Conservation (phyloP, 371 early-diverging fungal genomes). For the Mucor indicus region DNA sequence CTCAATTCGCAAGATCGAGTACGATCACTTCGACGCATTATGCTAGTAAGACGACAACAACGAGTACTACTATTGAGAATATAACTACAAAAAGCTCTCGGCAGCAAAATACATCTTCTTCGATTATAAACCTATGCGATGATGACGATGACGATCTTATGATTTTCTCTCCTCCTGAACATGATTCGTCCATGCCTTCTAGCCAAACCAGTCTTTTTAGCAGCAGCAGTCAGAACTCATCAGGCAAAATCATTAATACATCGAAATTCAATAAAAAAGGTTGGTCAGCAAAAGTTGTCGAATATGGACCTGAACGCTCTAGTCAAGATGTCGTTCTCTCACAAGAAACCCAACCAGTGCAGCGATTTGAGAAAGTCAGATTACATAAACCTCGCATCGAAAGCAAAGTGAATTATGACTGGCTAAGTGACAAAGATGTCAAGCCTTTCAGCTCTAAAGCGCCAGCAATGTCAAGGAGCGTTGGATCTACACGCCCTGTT, state of each 20-base stretch:
- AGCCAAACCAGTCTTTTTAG: not conserved
- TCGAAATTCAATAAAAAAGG: constrained; percentile 15
- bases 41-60: too few relatives aligned
- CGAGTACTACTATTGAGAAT: too few relatives aligned
- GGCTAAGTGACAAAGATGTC: constrained; percentile 16
- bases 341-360: not conserved
- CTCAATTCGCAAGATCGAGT: not conserved
- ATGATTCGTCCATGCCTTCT: not conserved
- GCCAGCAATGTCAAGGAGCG: too few relatives aligned
- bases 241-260: constrained; percentile 3
- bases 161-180: not conserved
- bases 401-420: constrained; percentile 3
- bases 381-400: not conserved
- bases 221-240: constrained; percentile 3
- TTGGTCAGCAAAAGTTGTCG: constrained; percentile 3
- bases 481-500: too few relatives aligned
- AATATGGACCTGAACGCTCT: constrained; percentile 4
- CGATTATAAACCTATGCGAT: too few relatives aligned
- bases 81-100: too few relatives aligned
- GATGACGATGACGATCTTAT: constrained; percentile 3
- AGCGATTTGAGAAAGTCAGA: not conserved
- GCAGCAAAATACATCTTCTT: too few relatives aligned
- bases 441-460: constrained; percentile 17
- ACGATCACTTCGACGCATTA: too few relatives aligned
- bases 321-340: constrained; percentile 7